These are phyloP conservation scores for Suhomyces bribrorum DNA, from an alignment of 1,139 yeast species.

Conservation along the genomic window DNA sequence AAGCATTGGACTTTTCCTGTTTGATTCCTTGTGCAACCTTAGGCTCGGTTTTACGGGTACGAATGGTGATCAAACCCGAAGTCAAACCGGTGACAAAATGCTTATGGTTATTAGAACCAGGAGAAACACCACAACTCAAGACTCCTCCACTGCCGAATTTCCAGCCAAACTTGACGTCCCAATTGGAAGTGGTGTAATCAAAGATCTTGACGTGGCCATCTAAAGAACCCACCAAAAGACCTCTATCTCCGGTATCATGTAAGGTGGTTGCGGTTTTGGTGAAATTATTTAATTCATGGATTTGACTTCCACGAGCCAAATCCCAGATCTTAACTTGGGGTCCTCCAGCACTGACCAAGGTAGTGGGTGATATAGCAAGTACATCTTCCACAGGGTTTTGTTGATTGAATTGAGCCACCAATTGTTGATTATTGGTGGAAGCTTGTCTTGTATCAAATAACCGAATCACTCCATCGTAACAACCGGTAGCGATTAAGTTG, in stretches of 20 bases:
- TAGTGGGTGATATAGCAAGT: slow-evolving; percentile 78
- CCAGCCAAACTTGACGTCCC: slow-evolving; percentile 97
- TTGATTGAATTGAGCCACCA: slow-evolving; percentile 41
- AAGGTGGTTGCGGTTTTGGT: slow-evolving; percentile 91
- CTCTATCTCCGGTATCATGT: slow-evolving; percentile 67
- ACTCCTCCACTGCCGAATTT: slow-evolving; percentile 90
- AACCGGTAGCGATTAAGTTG: slow-evolving; percentile 84
- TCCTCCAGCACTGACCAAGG: slow-evolving; percentile 84
- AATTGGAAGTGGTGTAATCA: slow-evolving; percentile 69
- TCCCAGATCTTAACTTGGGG: slow-evolving; percentile 91
- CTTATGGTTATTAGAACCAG: slow-evolving; percentile 60
- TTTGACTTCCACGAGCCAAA: slow-evolving; percentile 68
- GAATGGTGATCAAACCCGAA: slow-evolving; percentile 81
- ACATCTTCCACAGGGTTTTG: slow-evolving; percentile 78
- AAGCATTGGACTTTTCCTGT: slow-evolving; percentile 49
- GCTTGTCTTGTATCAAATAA: slow-evolving; percentile 76
- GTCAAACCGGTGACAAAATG: slow-evolving; percentile 95
- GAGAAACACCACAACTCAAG: slow-evolving; percentile 85
- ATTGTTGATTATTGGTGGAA: slow-evolving; percentile 55
- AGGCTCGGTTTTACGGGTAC: slow-evolving; percentile 79
- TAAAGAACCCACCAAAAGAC: slow-evolving; percentile 86
- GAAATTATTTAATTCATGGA: slow-evolving; percentile 72
- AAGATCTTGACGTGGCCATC: slow-evolving; percentile 97
- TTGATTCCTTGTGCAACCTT: slow-evolving; percentile 54
- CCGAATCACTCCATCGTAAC: slow-evolving; percentile 86